These are phyloP conservation scores for Thalassiosira ordinaria DNA, from an alignment of 352 stramenopile species.

Conservation along the genomic window DNA sequence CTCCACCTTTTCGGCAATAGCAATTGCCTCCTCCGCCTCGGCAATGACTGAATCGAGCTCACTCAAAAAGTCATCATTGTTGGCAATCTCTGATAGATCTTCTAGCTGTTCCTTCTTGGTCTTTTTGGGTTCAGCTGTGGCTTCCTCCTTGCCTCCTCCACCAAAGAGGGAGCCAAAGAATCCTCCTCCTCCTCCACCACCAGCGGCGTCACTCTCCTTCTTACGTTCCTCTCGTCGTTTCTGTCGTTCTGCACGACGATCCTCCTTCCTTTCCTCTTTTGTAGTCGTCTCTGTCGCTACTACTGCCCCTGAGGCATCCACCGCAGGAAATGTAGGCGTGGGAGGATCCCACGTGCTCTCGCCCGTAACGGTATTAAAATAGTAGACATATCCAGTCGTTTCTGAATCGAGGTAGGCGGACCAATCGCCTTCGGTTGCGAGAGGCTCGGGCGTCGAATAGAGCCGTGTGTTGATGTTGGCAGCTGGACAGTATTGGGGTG, in stretches of 20 bases:
- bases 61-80: constrained; percentile 44
- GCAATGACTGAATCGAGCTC: constrained; percentile 52
- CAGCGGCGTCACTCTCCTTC: constrained; percentile 9
- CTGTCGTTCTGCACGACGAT: constrained; percentile 44
- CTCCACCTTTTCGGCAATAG: constrained; percentile 48
- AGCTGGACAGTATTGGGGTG: not conserved
- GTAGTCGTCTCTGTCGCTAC: not conserved
- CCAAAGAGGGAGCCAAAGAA: constrained; percentile 43
- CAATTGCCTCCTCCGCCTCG: constrained; percentile 56
- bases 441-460: constrained; percentile 44
- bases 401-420: constrained; percentile 79
- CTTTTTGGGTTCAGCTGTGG: not conserved
- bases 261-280: constrained; percentile 40
- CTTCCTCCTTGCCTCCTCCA: not conserved
- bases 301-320: constrained; percentile 14
- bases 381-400: constrained; percentile 81
- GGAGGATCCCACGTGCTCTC: constrained; percentile 79
- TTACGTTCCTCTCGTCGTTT: constrained; percentile 21
- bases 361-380: constrained; percentile 81
- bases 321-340: constrained; percentile 70
- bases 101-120: constrained; percentile 29
- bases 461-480: not conserved
- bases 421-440: constrained; percentile 78
- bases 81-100: constrained; percentile 29
- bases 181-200: constrained; percentile 34